These are phyloP conservation scores for Bothriochloa decipiens DNA, from an alignment of 176 grass and related monocot species.

Conservation along the genomic window DNA sequence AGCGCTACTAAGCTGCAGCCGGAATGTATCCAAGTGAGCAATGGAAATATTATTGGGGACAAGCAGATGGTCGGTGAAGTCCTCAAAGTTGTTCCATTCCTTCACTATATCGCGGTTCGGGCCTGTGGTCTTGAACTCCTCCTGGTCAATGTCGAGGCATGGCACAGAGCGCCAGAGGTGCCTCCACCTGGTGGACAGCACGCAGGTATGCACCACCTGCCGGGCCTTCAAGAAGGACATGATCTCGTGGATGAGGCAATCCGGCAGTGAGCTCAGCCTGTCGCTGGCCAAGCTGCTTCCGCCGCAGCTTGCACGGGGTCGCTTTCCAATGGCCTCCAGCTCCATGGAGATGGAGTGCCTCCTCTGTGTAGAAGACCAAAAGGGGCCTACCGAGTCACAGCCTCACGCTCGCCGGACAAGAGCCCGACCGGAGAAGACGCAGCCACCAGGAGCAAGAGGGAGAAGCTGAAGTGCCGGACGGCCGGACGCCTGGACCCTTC, in stretches of 20 bases:
- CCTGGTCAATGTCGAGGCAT: neutral
- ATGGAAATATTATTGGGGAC: neutral
- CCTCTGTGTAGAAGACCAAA: too few relatives aligned
- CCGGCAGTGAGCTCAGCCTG: neutral
- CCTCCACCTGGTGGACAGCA: constrained; percentile 6
- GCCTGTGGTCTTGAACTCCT: neutral
- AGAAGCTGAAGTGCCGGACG: neutral
- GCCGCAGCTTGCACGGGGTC: neutral
- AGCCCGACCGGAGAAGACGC: neutral
- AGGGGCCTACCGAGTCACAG: neutral
- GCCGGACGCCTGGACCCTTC: neutral
- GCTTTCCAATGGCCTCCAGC: neutral
- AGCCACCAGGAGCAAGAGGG: too few relatives aligned
- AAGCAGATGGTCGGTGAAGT: constrained; percentile 7
- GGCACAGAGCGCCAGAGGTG: constrained; percentile 12
- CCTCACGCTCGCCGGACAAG: neutral
- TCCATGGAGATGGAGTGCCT: neutral
- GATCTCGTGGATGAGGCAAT: neutral
- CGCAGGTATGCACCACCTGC: constrained; percentile 15
- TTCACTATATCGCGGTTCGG: neutral
- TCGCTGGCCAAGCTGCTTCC: neutral
- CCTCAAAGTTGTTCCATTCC: neutral
- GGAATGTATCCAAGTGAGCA: neutral
- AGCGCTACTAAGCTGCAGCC: neutral
- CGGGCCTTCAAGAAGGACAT: constrained; percentile 16